phyloP scores from a whole-genome alignment of 805 yeast genomes.

The Starmerella potacharoeniae region DNA sequence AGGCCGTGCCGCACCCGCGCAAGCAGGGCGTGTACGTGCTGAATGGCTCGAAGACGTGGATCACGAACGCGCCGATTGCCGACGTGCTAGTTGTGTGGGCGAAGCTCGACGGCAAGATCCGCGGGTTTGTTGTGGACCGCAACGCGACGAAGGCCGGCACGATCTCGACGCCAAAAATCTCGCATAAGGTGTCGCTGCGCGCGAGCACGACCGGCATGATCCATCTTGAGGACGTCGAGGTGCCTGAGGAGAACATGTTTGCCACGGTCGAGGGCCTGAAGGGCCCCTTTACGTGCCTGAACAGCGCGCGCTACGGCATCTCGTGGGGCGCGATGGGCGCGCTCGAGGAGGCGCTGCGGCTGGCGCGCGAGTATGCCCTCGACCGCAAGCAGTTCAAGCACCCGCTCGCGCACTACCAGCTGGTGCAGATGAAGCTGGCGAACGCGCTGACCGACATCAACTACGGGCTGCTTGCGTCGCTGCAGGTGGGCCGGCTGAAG shows the following conservation, averaged over 20 bases:
- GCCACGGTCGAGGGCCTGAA: conserved; percentile 32
- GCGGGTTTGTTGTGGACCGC: conserved; percentile 36
- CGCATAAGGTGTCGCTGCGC: conserved; percentile 32
- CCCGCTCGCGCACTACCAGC: conserved; percentile 34
- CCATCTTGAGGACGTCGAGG: conserved; percentile 34
- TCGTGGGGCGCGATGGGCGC: conserved; percentile 39
- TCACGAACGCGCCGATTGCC: conserved; percentile 39
- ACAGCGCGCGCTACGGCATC: conserved; percentile 35
- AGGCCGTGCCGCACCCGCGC: conserved; percentile 36
- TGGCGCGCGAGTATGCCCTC: conserved; percentile 31
- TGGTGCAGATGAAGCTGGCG: conserved; percentile 35
- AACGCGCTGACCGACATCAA: conserved; percentile 34
- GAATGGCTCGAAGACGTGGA: conserved; percentile 36
- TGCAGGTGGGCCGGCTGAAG: conserved; percentile 35
- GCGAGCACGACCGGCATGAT: conserved; percentile 37
- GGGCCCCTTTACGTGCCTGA: conserved; percentile 37
- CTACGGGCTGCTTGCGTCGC: conserved; percentile 32
- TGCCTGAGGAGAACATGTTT: conserved; percentile 34
- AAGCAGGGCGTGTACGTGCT: conserved; percentile 34
- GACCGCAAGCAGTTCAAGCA: conserved; percentile 34
- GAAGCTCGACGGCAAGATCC: conserved; percentile 34
- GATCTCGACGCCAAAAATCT: conserved; percentile 33
- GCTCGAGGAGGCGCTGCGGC: conserved; percentile 31
- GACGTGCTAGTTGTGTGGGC: conserved; percentile 36
- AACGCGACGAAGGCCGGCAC: conserved; percentile 26